Base-by-base conservation (phyloP, 164 flowering plant genomes). In the Santalum album region DNA sequence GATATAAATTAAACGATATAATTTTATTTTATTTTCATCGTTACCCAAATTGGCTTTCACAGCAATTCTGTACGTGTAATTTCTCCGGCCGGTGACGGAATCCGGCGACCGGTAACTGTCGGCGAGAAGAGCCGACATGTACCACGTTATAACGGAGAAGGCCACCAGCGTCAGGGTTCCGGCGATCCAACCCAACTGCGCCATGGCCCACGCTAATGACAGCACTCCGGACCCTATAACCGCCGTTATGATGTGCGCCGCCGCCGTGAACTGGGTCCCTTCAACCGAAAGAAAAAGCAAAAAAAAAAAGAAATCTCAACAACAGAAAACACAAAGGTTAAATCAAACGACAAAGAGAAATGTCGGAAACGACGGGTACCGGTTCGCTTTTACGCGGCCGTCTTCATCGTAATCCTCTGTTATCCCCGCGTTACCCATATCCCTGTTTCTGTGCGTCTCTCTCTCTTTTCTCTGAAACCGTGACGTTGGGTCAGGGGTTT, bases 131-230 rank as follows among this genome's bases (percentile, higher is more conserved):
- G 1, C 10, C 6, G 74, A 64, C 26, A 68, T 52, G 55, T 45
- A 69, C 38, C 53, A 44, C 7, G 72, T 69, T 38, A 75, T 51
- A 47, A 72, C 1, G 1, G 72, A 49, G 61, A 75, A 75, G 11
- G 45, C 1, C 0, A 69, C 0, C 15, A 75, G 55, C 11, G 40
- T 32, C 6, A 60, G 1, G 0, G 64, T 23, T 0, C 79, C 79
- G 0, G 66, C 72, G 15, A 75, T 24, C 79, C 74, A 75, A 0
- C 79, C 79, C 32, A 75, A 22, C 52, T 75, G 79, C 22, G 79
- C 75, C 2, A 59, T 54, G 63, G 55, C 36, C 65, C 65, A 61
- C 21, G 53, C 59, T 2, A 61, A 29, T 6, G 65, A 54, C 23
- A 61, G 27, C 25, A 75, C 76, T 34, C 76, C 79, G 0, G 76